A percentile compares a stretch with the other conserved stretches of the same genome.
Conservation (phyloP, 1,284 basidiomycete genomes). For the Sporisorium scitamineum region DNA sequence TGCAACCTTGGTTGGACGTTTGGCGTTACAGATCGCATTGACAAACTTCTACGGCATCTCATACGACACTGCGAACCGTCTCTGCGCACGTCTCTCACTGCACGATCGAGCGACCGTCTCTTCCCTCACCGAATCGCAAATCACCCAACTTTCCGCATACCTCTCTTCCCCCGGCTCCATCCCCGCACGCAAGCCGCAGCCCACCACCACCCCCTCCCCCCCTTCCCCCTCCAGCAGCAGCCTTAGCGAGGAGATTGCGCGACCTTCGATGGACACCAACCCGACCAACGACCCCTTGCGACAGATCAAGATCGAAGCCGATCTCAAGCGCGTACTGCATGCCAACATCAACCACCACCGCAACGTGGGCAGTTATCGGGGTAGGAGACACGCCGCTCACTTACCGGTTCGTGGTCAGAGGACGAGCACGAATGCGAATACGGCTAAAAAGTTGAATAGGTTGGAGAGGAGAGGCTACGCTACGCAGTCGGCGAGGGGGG, state of each 20-base stretch:
- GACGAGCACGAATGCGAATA: conserved; percentile 85
- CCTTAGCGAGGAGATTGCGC: background rate
- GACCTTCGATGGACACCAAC: conserved; percentile 53
- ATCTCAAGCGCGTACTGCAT: conserved; percentile 80
- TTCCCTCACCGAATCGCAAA: conserved; percentile 81
- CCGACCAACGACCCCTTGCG: conserved; percentile 72
- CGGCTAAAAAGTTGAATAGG: conserved; percentile 85
- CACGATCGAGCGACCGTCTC: conserved; percentile 81
- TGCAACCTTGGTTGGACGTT: background rate
- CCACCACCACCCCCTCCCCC: conserved; percentile 7
- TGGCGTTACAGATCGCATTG: conserved; percentile 78
- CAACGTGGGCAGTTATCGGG: conserved; percentile 88
- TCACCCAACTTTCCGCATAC: conserved; percentile 86
- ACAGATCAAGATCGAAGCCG: conserved; percentile 82
- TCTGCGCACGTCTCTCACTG: conserved; percentile 88
- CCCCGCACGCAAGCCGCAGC: conserved; percentile 74
- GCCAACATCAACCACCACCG: conserved; percentile 91
- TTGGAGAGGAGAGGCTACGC: conserved; percentile 72
- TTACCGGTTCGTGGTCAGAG: conserved; percentile 90
- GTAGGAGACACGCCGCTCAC: conserved; percentile 86
- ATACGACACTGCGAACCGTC: conserved; percentile 77
- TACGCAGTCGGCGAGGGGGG: background rate
- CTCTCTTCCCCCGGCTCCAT: conserved; percentile 81
- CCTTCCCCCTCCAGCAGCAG: conserved; percentile 7
- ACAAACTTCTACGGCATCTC: conserved; percentile 87